Conservation (phyloP, 306 rosid species). For the Psophocarpus tetragonolobus region DNA sequence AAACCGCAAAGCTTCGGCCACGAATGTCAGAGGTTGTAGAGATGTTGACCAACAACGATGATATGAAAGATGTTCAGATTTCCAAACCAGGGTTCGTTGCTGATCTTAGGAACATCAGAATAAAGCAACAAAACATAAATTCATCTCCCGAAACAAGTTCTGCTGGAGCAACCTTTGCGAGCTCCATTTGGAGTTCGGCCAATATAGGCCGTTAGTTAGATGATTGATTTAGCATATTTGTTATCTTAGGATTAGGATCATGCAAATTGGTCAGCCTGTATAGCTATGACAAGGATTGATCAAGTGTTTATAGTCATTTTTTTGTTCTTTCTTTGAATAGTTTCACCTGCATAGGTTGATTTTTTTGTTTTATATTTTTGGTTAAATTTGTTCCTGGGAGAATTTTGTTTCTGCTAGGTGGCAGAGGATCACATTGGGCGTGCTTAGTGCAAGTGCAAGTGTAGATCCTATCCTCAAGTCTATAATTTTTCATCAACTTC, state of each 20-base stretch:
- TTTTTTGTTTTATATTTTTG: neutral
- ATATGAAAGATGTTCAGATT: conserved; percentile 46
- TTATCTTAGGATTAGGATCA: conserved; percentile 12
- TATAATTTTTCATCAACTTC: neutral
- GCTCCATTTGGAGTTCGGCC: conserved; percentile 37
- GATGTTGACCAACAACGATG: conserved; percentile 45
- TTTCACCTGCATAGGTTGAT: neutral
- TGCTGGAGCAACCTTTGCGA: conserved; percentile 28
- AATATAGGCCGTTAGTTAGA: conserved; percentile 44
- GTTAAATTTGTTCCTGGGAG: neutral
- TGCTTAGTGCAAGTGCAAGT: neutral
- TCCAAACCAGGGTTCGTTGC: conserved; percentile 71
- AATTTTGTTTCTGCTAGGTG: neutral
- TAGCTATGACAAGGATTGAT: neutral
- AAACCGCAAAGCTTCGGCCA: conserved; percentile 64
- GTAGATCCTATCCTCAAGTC: neutral
- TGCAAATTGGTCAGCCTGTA: conserved; percentile 16
- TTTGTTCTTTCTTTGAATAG: conserved; percentile 16
- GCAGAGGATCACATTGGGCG: neutral
- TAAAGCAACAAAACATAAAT: conserved; percentile 13
- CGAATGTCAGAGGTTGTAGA: conserved; percentile 55
- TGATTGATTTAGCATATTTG: neutral
- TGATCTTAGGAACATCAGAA: conserved; percentile 72
- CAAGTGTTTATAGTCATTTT: neutral
- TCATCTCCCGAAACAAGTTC: conserved; percentile 44